Evolutionary conservation across 495 filamentous ascomycete species (phyloP).

Genomic region (Talaromyces borbonicus): DNA sequence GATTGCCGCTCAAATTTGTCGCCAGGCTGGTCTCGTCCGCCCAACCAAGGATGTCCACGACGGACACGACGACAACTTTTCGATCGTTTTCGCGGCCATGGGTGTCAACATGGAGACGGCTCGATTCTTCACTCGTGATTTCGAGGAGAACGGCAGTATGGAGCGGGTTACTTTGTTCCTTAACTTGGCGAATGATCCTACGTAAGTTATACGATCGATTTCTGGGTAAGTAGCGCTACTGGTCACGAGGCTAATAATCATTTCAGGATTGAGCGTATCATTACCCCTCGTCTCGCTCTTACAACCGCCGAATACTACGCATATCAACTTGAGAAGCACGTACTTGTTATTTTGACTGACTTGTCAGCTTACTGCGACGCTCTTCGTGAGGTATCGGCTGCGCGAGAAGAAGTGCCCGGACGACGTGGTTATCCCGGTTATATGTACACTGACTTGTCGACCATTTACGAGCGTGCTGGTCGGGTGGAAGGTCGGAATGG

Average conservation of each 20-base stretch:
- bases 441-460: slow-evolving; percentile 99
- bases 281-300: slow-evolving; percentile 95
- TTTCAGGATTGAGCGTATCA: slow-evolving; percentile 94
- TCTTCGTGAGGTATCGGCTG: slow-evolving; percentile 94
- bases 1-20: slow-evolving; percentile 95
- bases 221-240: too few relatives aligned
- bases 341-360: slow-evolving; percentile 96
- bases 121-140: slow-evolving; percentile 96
- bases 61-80: slow-evolving; percentile 98
- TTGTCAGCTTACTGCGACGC: slow-evolving; percentile 97
- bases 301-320: slow-evolving; percentile 99
- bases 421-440: slow-evolving; percentile 99
- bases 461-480: slow-evolving; percentile 98
- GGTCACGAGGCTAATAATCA: too few relatives aligned
- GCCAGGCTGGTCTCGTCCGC: slow-evolving; percentile 86
- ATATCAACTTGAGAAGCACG: slow-evolving; percentile 99
- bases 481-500: slow-evolving; percentile 96
- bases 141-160: slow-evolving; percentile 98
- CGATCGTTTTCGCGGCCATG: slow-evolving; percentile 98
- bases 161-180: slow-evolving; percentile 95
- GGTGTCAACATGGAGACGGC: slow-evolving; percentile 99
- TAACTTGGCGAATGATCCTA: slow-evolving; percentile 98
- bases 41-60: slow-evolving; percentile 95
- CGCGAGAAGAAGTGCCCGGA: slow-evolving; percentile 98
- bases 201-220: too few relatives aligned